phyloP scores from a whole-genome alignment of 2,329 filamentous ascomycete species.

The Cladosporium oxysporum region DNA sequence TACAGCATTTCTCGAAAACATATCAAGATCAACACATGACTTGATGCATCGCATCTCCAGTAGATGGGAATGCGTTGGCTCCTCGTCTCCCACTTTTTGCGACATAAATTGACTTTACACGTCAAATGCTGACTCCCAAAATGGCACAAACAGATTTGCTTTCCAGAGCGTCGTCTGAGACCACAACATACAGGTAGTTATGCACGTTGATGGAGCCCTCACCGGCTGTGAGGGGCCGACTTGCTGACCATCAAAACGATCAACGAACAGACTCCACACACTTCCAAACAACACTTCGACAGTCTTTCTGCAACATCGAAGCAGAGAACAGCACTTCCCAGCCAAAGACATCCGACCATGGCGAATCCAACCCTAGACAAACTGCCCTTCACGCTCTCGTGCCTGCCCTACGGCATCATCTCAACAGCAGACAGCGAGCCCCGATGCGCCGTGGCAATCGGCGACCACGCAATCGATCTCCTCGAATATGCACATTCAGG shows the following conservation, averaged over 20 bases:
- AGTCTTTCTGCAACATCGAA: not conserved
- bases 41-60: not conserved
- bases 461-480: slow-evolving; percentile 34
- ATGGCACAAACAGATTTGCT: not conserved
- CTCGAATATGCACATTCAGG: slow-evolving; percentile 20
- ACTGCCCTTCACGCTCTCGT: slow-evolving; percentile 32
- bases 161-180: not conserved
- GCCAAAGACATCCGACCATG: slow-evolving; percentile 18
- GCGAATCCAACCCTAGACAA: slow-evolving; percentile 27
- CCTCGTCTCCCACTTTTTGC: not conserved
- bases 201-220: not conserved
- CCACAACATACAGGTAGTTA: not conserved
- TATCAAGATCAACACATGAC: not conserved
- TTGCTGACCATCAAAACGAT: slow-evolving; percentile 5
- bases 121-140: not conserved
- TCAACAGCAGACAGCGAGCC: slow-evolving; percentile 30
- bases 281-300: not conserved
- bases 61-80: not conserved
- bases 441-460: slow-evolving; percentile 36
- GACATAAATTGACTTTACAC: not conserved
- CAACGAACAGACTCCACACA: not conserved
- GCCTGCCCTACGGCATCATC: slow-evolving; percentile 36
- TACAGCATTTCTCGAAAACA: slow-evolving; percentile 2
- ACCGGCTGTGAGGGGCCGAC: slow-evolving; percentile 11
- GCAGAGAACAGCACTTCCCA: not conserved